Base-by-base conservation (phyloP, 306 rosid species). In the Vachellia pachyceras region DNA sequence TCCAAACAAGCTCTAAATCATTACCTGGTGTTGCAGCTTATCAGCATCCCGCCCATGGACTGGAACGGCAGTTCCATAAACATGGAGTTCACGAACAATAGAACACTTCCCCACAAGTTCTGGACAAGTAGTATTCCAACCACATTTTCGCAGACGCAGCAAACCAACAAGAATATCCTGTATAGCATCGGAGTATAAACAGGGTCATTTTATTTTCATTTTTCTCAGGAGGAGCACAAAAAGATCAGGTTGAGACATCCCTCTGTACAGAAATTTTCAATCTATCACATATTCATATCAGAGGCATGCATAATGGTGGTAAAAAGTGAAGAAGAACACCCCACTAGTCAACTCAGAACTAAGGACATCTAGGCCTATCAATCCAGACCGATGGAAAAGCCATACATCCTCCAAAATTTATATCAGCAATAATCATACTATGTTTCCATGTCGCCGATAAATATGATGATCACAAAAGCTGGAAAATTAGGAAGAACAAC, bases 31-130 rank as follows among this genome's bases (percentile, higher is more conserved):
- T 78, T 95, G 99, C 73, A 93, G 88, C 88, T 95, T 95, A 73
- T 90, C 99, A 22, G 98, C 90, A 85, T 93, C 97, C 73, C 98
- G 84, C 36, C 98, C 99, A 76, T 95, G 98, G 86, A 93, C 99
- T 35, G 99, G 99, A 60, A 95, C 99, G 20, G 99, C 99, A 77
- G 98, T 95, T 67, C 99, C 99, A 79, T 95, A 95, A 77, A 95
- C 98, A 42, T 95, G 99, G 75, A 95, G 98, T 78, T 95, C 99
- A 7, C 99, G 99, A 75, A 93, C 91, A 80, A 92, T 89, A 67
- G 99, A 95, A 63, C 98, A 93, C 83, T 81, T 95, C 47, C 96
- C 99, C 83, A 88, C 66, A 49, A 92, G 94, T 86, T 93, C 97
- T 40, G 98, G 94, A 87, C 97, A 93, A 11, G 97, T 82, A 69